Base-by-base conservation (phyloP, 2,329 filamentous ascomycete species). In the Venturia effusa region DNA sequence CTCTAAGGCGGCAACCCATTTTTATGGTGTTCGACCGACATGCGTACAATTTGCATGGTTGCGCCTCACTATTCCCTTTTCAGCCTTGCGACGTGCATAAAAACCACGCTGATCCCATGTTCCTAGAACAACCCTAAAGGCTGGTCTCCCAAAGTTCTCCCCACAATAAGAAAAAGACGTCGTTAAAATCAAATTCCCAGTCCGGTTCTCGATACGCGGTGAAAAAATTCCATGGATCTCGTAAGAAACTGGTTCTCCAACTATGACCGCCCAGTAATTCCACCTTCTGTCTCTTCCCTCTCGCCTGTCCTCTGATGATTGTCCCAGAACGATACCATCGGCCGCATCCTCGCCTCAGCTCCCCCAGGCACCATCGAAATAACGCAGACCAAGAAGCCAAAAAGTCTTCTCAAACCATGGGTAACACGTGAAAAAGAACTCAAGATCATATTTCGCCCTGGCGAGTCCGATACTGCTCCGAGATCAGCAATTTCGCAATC, bases 301-400 rank as follows among this genome's bases (percentile, higher is more conserved):
- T 15, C 2, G 17, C 51, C 15, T 34, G 27, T 5, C 51, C 2
- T 57, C 51, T 57, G 15, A 57, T 17, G 8, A 34, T 19, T 5
- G 4, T 6, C 13, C 4, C 5, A 57, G 51, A 57, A 57, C 19
- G 51, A 57, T 30, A 57, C 51, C n/a, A 57, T 57, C 51, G 51
- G 51, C 30, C 51, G 51, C 51, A 57, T 57, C 51, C 51, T 57
- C 15, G 51, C 51, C 51, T 57, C 51, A 57, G 51, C 51, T 17
- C 51, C 51, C 7, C 51, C 51, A 57, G 30, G 30, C 51, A 57
- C 51, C 7, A 57, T 57, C 30, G 51, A 57, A 13, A 57, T 57
- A 34, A 57, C 51, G 27, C 51, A 57, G 34, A 57, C 51, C 15
- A 57, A 57, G 11, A 57, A 57, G 34, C 51, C 51, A 11, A 19